A percentile compares a stretch with the other conserved stretches of the same genome.
Conservation (phyloP, 345 rosid genomes). For the Psidium friedrichsthalianum region DNA sequence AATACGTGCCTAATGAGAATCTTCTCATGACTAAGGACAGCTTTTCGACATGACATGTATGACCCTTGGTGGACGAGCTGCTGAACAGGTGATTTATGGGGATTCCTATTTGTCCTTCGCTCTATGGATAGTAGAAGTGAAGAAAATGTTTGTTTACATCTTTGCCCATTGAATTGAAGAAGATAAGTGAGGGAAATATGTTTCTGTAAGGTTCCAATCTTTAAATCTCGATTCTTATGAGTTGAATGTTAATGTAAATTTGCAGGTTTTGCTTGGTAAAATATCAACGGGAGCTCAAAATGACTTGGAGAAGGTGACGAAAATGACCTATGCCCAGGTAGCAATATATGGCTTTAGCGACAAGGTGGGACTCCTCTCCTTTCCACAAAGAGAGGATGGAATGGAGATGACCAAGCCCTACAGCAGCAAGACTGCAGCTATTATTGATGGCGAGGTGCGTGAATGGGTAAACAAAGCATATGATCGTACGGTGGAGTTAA, state of each 20-base stretch:
- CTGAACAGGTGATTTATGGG: constrained; percentile 60
- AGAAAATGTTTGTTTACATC: neutral
- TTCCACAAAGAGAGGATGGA: constrained; percentile 70
- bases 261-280: constrained; percentile 74
- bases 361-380: constrained; percentile 90
- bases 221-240: neutral
- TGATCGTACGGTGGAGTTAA: constrained; percentile 38
- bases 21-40: constrained; percentile 92
- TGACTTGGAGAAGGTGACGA: constrained; percentile 92
- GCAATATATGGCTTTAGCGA: constrained; percentile 95
- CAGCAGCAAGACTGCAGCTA: constrained; percentile 81
- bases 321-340: constrained; percentile 94
- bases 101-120: neutral
- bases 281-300: constrained; percentile 95
- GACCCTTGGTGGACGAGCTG: constrained; percentile 98
- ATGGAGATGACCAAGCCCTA: constrained; percentile 77
- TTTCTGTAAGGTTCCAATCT: neutral
- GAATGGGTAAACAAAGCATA: constrained; percentile 89
- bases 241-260: neutral
- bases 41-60: constrained; percentile 92
- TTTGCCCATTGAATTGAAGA: neutral
- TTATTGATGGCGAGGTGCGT: constrained; percentile 76
- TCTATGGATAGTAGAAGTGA: neutral
- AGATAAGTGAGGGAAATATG: neutral
- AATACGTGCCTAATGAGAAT: constrained; percentile 91